phyloP scores from a whole-genome alignment of 176 grass and related monocot species.

The Areca catechu region DNA sequence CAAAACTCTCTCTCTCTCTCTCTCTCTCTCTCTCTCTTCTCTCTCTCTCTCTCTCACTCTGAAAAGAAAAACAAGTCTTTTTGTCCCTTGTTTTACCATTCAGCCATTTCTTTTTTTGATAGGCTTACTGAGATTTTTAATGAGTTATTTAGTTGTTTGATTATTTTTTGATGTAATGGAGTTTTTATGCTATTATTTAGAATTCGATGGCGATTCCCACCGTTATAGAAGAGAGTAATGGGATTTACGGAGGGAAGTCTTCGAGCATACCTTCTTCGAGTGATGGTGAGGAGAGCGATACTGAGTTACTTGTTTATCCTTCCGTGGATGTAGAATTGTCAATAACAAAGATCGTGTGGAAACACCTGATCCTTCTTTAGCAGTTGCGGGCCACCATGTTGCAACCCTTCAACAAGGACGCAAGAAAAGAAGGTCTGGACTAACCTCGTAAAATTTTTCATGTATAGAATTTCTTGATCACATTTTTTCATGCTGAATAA shows the following conservation, averaged over 20 bases:
- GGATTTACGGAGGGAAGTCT: constrained; percentile 9
- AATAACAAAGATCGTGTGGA: constrained; percentile 24
- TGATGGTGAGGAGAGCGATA: constrained; percentile 61
- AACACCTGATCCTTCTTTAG: constrained; percentile 40
- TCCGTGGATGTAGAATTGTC: constrained; percentile 50
- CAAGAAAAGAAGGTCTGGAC: constrained; percentile 43
- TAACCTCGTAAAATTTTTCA: not conserved
- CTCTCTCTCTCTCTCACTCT: too few relatives aligned
- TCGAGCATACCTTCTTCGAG: constrained; percentile 28
- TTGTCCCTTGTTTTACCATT: too few relatives aligned
- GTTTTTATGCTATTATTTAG: constrained; percentile 7
- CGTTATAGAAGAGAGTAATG: constrained; percentile 13
- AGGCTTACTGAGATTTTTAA: too few relatives aligned
- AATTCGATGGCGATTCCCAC: constrained; percentile 25
- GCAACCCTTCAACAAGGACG: constrained; percentile 25
- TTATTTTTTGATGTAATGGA: not conserved
- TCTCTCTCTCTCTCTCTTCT: too few relatives aligned
- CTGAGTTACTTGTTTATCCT: constrained; percentile 40
- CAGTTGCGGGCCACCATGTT: constrained; percentile 44
- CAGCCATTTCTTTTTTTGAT: too few relatives aligned
- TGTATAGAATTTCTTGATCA: constrained; percentile 5
- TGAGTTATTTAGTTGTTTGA: not conserved
- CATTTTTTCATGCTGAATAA: not conserved
- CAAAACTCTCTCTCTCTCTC: too few relatives aligned
- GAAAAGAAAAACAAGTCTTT: too few relatives aligned